phyloP scores from a whole-genome alignment of 2,329 filamentous ascomycete species.

The Zymoseptoria passerinii region DNA sequence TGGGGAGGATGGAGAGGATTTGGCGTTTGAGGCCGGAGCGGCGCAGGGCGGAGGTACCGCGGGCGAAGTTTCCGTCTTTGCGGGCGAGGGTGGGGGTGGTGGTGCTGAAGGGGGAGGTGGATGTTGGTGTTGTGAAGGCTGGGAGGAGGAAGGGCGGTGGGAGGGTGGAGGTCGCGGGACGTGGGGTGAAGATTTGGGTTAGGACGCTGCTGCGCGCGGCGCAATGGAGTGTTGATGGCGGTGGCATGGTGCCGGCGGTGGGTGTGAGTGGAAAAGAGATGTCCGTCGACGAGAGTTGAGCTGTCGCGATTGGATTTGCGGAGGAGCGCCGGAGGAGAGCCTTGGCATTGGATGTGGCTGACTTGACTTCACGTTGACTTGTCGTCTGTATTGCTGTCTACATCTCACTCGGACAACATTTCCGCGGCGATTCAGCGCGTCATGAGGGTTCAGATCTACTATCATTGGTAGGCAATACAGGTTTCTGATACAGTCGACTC shows the following conservation, averaged over 20 bases:
- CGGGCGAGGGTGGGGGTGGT: conserved; percentile 15
- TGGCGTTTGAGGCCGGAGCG: conserved; percentile 54
- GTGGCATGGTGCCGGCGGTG: neutral
- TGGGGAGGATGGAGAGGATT: conserved; percentile 39
- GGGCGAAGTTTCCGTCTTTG: conserved; percentile 68
- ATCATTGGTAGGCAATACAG: no score
- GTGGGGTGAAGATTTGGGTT: conserved; percentile 11
- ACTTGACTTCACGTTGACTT: neutral
- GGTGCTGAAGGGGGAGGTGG: conserved; percentile 24
- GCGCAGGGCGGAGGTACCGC: conserved; percentile 74
- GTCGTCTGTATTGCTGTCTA: no score
- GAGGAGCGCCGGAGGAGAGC: neutral
- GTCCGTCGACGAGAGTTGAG: neutral
- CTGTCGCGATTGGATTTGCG: neutral
- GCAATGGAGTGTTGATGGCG: conserved; percentile 15
- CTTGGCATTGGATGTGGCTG: neutral
- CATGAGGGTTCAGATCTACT: no score
- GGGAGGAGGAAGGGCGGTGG: conserved; percentile 31
- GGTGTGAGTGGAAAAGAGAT: neutral
- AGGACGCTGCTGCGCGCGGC: conserved; percentile 13
- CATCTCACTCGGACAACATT: no score
- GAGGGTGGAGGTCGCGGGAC: conserved; percentile 11
- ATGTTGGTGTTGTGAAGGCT: conserved; percentile 20
- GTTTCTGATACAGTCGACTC: neutral
- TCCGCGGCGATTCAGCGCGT: no score